Conservation (phyloP, 768 basidiomycete genomes). For the Lepiota venenata region DNA sequence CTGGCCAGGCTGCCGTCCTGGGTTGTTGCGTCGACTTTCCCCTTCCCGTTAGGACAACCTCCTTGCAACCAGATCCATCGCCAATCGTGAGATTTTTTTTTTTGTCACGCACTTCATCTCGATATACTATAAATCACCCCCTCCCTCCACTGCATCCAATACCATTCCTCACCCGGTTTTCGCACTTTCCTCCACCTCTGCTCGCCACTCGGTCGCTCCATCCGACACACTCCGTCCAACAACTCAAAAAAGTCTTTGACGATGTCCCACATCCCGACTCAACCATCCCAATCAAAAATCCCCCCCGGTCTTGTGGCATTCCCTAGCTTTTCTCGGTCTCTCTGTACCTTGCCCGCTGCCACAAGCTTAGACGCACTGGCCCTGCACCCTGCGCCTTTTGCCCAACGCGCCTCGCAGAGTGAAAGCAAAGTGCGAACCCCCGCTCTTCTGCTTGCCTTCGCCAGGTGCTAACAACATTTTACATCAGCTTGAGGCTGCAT, state of each 20-base stretch:
- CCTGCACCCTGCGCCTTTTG: conserved; percentile 69
- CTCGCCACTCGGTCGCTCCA: not conserved
- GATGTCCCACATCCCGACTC: conserved; percentile 15
- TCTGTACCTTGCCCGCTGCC: conserved; percentile 68
- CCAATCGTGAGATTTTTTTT: conserved; percentile 14
- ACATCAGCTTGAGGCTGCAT: conserved; percentile 55
- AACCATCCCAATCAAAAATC: conserved; percentile 31
- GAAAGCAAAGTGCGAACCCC: conserved; percentile 61
- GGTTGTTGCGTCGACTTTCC: conserved; percentile 23
- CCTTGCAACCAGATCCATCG: conserved; percentile 8
- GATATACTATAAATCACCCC: conserved; percentile 31
- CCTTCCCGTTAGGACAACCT: conserved; percentile 23
- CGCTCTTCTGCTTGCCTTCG: not conserved
- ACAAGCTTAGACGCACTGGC: conserved; percentile 64
- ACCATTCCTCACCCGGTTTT: conserved; percentile 21
- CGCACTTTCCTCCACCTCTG: conserved; percentile 14
- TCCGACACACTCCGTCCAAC: conserved; percentile 12
- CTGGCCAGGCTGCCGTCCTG: conserved; percentile 23
- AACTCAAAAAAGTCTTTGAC: conserved; percentile 2
- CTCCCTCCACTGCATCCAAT: conserved; percentile 17
- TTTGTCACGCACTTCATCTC: conserved; percentile 30
- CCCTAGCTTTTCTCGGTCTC: conserved; percentile 67
- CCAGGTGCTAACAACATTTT: conserved; percentile 9
- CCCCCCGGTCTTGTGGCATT: conserved; percentile 63
- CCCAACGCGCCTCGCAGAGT: conserved; percentile 64